Evolutionary conservation across 2,329 filamentous ascomycete genomes (phyloP).

Genomic region (Xylaria sp.): DNA sequence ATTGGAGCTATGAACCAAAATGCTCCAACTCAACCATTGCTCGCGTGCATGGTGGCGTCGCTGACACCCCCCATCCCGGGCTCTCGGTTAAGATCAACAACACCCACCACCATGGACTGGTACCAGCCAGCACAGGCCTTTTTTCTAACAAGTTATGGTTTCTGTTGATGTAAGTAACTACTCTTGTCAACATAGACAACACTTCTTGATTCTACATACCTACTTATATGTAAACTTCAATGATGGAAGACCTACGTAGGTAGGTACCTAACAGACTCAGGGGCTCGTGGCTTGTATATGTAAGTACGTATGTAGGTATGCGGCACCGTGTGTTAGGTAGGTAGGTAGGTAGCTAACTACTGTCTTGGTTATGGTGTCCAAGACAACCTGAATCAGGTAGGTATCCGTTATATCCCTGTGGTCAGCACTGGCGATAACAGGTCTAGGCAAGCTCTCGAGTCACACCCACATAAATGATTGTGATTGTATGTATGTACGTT

Average conservation of each 20-base stretch:
- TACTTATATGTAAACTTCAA: background rate
- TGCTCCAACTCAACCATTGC: background rate
- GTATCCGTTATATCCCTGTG: constrained; percentile 1
- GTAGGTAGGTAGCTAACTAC: background rate
- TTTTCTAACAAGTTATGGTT: background rate
- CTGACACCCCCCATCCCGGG: constrained; percentile 6
- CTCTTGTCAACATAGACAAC: too few relatives aligned
- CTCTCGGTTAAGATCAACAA: constrained; percentile 1
- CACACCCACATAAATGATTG: background rate
- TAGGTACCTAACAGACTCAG: background rate
- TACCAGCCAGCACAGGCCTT: background rate
- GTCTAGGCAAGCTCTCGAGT: background rate
- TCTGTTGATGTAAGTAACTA: too few relatives aligned
- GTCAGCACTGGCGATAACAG: constrained; percentile 7
- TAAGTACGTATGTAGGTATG: background rate
- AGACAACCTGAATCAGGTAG: constrained; percentile 1
- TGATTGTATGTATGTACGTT: background rate
- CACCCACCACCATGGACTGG: background rate
- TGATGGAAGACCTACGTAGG: background rate
- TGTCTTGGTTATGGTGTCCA: constrained; percentile 4
- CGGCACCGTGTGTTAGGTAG: background rate
- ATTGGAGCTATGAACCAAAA: background rate
- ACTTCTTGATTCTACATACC: too few relatives aligned
- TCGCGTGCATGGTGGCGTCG: constrained; percentile 5
- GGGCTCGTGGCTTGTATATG: background rate